These are phyloP conservation scores for Oxytropis ochrocephala DNA, from an alignment of 306 rosid genomes.

Conservation along the genomic window DNA sequence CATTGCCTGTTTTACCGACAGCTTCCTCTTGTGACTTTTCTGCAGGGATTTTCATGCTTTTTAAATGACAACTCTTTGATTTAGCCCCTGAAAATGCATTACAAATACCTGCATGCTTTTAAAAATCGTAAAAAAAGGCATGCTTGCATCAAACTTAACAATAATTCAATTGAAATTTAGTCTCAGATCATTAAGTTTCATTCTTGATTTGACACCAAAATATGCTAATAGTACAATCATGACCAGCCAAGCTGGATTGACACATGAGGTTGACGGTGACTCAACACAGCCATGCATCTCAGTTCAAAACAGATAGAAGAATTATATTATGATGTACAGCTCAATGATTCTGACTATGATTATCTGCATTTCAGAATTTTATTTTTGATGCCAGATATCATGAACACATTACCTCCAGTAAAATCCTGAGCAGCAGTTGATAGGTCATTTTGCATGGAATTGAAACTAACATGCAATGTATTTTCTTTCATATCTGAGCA, in stretches of 20 bases:
- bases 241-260: background rate
- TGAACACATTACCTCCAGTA: constrained; percentile 37
- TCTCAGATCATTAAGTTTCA: background rate
- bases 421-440: constrained; percentile 28
- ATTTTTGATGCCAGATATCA: background rate
- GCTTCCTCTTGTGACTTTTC: constrained; percentile 29
- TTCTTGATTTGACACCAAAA: background rate
- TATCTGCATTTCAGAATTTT: constrained; percentile 1
- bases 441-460: constrained; percentile 25
- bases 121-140: constrained; percentile 9
- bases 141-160: background rate
- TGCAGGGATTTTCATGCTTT: constrained; percentile 25
- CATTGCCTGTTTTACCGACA: constrained; percentile 20
- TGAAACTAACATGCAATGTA: constrained; percentile 8
- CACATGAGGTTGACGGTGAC: background rate
- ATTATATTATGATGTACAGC: background rate
- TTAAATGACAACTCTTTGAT: constrained; percentile 18
- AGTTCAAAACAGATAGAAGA: constrained; percentile 15
- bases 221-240: background rate
- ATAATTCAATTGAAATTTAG: background rate
- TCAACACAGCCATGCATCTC: background rate
- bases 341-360: background rate
- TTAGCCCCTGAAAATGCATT: constrained; percentile 26
- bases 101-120: constrained; percentile 18
- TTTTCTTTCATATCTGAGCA: constrained; percentile 21